Evolutionary conservation across 208 protist genomes (phyloP).

Genomic region (Ichthyophonus hoferi): DNA sequence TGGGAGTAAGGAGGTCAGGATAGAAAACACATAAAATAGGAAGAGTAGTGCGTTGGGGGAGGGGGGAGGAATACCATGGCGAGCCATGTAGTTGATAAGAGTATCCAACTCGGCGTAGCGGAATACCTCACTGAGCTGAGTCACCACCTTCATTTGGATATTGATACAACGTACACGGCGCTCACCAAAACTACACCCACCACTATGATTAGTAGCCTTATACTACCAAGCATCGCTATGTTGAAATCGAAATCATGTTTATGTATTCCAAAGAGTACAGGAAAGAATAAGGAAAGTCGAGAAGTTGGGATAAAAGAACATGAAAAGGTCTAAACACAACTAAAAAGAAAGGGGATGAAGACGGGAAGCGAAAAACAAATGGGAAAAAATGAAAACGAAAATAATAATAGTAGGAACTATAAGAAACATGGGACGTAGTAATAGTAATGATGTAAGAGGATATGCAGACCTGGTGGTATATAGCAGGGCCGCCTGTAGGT

Average conservation of each 20-base stretch:
- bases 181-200: slow-evolving; percentile 59
- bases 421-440: background rate
- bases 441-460: background rate
- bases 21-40: too few species aligned
- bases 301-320: too few species aligned
- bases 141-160: slow-evolving; percentile 62
- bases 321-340: too few species aligned
- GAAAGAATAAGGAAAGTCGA: too few species aligned
- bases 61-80: slow-evolving; percentile 47
- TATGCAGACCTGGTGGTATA: slow-evolving; percentile 76
- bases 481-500: slow-evolving; percentile 80
- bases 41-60: too few species aligned
- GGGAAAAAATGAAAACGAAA: background rate
- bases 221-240: too few species aligned
- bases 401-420: background rate
- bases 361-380: background rate
- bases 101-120: slow-evolving; percentile 74
- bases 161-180: slow-evolving; percentile 80
- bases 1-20: too few species aligned
- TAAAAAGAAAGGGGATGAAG: too few species aligned
- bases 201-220: too few species aligned
- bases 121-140: slow-evolving; percentile 66
- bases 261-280: too few species aligned
- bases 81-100: slow-evolving; percentile 62
- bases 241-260: too few species aligned